Percentiles rank a stretch among this genome's conserved stretches.
phyloP scores from a whole-genome alignment of 106 monocot genomes.

The Posidonia australis region DNA sequence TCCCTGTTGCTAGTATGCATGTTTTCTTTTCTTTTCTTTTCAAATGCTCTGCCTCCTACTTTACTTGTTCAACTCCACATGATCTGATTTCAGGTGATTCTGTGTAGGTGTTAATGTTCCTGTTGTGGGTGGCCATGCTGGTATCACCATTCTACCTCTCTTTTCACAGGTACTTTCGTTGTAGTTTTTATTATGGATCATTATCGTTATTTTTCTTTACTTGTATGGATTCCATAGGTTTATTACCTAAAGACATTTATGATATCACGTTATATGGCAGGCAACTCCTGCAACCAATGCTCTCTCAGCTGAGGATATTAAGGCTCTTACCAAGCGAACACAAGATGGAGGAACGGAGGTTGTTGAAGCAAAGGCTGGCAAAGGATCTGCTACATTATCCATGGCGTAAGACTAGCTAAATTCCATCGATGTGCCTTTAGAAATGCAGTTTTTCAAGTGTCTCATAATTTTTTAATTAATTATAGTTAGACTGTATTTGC shows the following conservation, averaged over 20 bases:
- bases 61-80: not conserved
- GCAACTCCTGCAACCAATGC: constrained; percentile 79
- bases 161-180: constrained; percentile 63
- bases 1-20: constrained; percentile 49
- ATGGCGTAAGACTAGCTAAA: constrained; percentile 69
- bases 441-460: not conserved
- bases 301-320: constrained; percentile 59
- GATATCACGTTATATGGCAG: constrained; percentile 29
- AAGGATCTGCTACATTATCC: constrained; percentile 94
- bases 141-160: constrained; percentile 85
- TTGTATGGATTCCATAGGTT: no score
- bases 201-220: no score
- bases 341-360: constrained; percentile 98
- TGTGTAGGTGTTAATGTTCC: constrained; percentile 76
- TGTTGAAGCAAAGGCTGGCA: constrained; percentile 97
- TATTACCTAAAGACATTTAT: no score
- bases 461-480: not conserved
- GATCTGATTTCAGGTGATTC: not conserved
- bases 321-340: constrained; percentile 91
- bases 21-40: not conserved
- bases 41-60: not conserved
- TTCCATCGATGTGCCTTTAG: not conserved
- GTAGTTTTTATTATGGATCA: not conserved
- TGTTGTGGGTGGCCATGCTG: constrained; percentile 94
- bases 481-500: no score